Conservation (phyloP, 2,329 filamentous ascomycete genomes). For the Ceratocystis eucalypticola region DNA sequence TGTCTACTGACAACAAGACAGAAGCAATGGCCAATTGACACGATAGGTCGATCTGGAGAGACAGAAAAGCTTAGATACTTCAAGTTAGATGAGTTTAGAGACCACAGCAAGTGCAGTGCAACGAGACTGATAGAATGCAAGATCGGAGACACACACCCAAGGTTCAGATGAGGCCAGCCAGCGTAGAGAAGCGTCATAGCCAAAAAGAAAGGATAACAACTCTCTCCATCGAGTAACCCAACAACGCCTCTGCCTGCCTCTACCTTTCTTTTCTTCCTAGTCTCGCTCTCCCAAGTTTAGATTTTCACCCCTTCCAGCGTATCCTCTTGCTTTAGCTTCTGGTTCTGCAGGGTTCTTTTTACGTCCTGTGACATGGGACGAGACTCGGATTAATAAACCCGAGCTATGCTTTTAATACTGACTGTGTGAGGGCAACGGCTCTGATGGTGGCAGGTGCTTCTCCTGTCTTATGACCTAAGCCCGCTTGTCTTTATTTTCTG, state of each 20-base stretch:
- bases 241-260: not conserved
- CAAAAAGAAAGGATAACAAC: not conserved
- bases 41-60: not conserved
- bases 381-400: slow-evolving; percentile 14
- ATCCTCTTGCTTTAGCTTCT: not conserved
- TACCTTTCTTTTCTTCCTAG: not conserved
- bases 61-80: not conserved
- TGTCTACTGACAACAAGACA: not conserved
- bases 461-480: not conserved
- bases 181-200: not conserved
- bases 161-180: too few relatives aligned
- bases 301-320: not conserved
- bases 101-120: too few relatives aligned
- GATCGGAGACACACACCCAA: too few relatives aligned
- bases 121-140: too few relatives aligned
- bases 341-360: not conserved
- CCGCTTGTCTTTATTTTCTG: not conserved
- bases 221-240: not conserved
- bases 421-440: not conserved
- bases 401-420: slow-evolving; percentile 3
- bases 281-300: not conserved
- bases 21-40: not conserved
- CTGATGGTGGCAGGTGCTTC: not conserved
- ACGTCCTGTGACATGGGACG: slow-evolving; percentile 1
- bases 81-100: not conserved